Evolutionary conservation across 331 rosid species (phyloP).

Genomic region (Acacia concinna): DNA sequence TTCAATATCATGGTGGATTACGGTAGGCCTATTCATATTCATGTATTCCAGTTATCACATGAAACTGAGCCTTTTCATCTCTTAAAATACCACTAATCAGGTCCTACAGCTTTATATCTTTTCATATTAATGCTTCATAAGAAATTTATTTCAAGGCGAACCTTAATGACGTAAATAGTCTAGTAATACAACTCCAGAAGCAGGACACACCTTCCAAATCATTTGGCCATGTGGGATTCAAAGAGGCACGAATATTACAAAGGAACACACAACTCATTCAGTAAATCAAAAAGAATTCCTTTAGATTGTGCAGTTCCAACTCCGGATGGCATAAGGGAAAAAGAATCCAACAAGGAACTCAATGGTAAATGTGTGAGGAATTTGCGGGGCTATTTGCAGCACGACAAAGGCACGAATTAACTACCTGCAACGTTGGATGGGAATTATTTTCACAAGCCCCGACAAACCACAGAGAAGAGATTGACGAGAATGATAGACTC

Average conservation of each 20-base stretch:
- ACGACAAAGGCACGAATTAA: background rate
- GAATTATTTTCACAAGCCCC: constrained; percentile 52
- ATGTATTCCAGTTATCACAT: background rate
- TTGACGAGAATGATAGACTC: constrained; percentile 57
- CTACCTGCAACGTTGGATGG: constrained; percentile 69
- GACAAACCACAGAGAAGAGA: constrained; percentile 53
- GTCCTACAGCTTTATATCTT: background rate
- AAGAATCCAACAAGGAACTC: background rate
- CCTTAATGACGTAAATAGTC: background rate
- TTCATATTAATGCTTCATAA: background rate
- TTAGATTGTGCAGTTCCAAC: background rate
- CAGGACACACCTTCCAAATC: background rate
- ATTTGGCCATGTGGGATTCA: background rate
- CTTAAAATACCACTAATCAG: background rate
- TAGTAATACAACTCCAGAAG: background rate
- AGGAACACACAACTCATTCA: background rate
- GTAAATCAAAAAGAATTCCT: background rate
- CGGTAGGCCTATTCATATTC: background rate
- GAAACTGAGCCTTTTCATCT: background rate
- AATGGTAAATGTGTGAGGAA: background rate
- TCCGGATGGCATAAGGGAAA: background rate
- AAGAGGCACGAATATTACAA: background rate
- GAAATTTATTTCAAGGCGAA: background rate
- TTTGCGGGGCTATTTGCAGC: background rate
- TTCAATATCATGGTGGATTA: background rate